phyloP scores from a whole-genome alignment of 495 filamentous ascomycete genomes.

The Astrothelium macrocarpum region DNA sequence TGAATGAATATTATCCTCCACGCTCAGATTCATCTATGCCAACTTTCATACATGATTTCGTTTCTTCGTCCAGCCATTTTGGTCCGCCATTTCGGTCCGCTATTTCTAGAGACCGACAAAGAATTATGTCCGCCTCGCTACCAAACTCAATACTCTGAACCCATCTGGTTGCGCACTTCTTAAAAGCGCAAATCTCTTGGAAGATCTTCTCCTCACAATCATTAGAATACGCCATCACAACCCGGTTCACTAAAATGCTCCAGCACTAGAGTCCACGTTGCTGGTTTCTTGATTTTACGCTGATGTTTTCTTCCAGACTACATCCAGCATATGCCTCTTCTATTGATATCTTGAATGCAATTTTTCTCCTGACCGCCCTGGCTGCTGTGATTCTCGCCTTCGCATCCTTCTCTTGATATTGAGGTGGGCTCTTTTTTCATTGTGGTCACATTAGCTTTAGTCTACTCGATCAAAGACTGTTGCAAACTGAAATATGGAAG shows the following conservation, averaged over 20 bases:
- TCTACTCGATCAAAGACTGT: too few species aligned
- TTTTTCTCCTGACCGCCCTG: neutral
- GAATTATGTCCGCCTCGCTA: neutral
- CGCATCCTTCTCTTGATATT: too few species aligned
- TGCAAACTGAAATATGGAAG: neutral
- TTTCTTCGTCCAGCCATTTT: too few species aligned
- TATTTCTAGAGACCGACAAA: neutral
- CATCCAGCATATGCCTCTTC: neutral
- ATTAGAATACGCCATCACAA: too few species aligned
- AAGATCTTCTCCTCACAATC: too few species aligned
- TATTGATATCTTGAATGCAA: neutral
- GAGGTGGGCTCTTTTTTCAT: too few species aligned
- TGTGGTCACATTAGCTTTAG: too few species aligned
- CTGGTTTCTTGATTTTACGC: neutral
- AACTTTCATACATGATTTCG: too few species aligned
- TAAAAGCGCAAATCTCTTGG: neutral
- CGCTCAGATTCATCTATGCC: too few species aligned
- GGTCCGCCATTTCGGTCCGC: neutral
- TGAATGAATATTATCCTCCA: too few species aligned
- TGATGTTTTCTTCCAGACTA: neutral
- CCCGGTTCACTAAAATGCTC: neutral
- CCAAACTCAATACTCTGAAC: neutral
- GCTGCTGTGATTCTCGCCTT: neutral
- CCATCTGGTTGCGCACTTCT: neutral
- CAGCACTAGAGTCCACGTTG: neutral